Percentiles rank a stretch among this genome's conserved stretches.
Conservation (phyloP, 345 rosid species). For the Lepidium aucheri region DNA sequence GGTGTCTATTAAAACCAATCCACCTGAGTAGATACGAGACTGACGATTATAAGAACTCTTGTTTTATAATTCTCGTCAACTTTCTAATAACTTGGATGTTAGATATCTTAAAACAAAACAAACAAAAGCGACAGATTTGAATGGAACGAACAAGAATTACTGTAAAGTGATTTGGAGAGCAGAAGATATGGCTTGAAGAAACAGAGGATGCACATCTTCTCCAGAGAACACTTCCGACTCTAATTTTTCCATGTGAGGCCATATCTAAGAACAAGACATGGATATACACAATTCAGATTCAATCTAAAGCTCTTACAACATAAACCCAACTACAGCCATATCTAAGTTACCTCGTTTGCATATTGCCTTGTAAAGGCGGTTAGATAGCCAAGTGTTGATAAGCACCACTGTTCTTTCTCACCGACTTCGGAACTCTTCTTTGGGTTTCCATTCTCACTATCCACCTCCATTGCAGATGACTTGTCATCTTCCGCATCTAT, state of each 20-base stretch:
- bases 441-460: constrained; percentile 51
- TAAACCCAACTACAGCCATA: background rate
- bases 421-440: constrained; percentile 54
- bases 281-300: background rate
- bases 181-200: constrained; percentile 54
- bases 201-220: constrained; percentile 69
- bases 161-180: constrained; percentile 27
- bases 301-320: background rate
- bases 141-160: background rate
- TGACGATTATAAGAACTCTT: background rate
- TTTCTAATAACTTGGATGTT: background rate
- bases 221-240: constrained; percentile 51
- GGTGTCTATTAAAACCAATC: too few relatives aligned
- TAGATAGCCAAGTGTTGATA: constrained; percentile 81
- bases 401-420: constrained; percentile 91
- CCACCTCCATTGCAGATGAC: constrained; percentile 73
- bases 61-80: background rate
- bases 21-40: background rate
- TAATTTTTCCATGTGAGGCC: constrained; percentile 77
- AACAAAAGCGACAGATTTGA: background rate
- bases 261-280: constrained; percentile 42
- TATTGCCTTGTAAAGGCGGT: constrained; percentile 88
- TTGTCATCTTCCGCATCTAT: constrained; percentile 40
- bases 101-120: background rate
- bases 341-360: constrained; percentile 64